These are phyloP conservation scores for Verticillium tricorpus DNA, from an alignment of 2,329 filamentous ascomycete species.

Conservation along the genomic window DNA sequence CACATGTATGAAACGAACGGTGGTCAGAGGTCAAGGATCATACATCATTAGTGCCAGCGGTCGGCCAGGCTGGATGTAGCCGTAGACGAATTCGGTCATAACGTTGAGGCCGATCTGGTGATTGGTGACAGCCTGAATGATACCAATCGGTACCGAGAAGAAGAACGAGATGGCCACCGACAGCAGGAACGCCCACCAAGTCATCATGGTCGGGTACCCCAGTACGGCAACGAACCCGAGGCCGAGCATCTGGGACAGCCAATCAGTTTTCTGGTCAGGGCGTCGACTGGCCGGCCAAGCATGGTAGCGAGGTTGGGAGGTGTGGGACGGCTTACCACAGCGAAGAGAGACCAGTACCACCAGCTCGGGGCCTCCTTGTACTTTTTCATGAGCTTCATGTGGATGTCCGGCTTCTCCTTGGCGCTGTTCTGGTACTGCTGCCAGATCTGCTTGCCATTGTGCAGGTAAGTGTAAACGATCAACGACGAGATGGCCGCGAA, in stretches of 20 bases:
- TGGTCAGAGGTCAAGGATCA: conserved; percentile 13
- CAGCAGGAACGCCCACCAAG: conserved; percentile 69
- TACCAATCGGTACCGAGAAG: conserved; percentile 64
- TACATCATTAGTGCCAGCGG: conserved; percentile 71
- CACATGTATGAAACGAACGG: not conserved
- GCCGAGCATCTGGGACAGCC: conserved; percentile 39
- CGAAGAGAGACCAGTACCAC: conserved; percentile 60
- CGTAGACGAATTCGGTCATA: conserved; percentile 68
- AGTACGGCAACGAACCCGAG: conserved; percentile 52
- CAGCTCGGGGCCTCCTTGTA: conserved; percentile 59
- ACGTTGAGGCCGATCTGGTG: conserved; percentile 71
- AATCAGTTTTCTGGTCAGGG: not conserved
- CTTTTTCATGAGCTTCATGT: conserved; percentile 60
- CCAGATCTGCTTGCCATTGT: conserved; percentile 65
- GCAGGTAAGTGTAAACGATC: conserved; percentile 62
- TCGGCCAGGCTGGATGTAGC: conserved; percentile 69
- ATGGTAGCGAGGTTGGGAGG: not conserved
- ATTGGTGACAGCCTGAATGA: conserved; percentile 66
- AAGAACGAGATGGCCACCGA: conserved; percentile 58
- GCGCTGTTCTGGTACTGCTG: conserved; percentile 55
- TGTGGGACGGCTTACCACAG: conserved; percentile 33
- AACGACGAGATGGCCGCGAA: conserved; percentile 69
- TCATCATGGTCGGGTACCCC: conserved; percentile 61
- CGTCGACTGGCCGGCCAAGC: too few relatives aligned
- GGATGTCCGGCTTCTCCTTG: conserved; percentile 56